Evolutionary conservation across 2,329 filamentous ascomycete genomes (phyloP), one percentile per base, ranked within the genome.

Genomic region (Alternaria panax): DNA sequence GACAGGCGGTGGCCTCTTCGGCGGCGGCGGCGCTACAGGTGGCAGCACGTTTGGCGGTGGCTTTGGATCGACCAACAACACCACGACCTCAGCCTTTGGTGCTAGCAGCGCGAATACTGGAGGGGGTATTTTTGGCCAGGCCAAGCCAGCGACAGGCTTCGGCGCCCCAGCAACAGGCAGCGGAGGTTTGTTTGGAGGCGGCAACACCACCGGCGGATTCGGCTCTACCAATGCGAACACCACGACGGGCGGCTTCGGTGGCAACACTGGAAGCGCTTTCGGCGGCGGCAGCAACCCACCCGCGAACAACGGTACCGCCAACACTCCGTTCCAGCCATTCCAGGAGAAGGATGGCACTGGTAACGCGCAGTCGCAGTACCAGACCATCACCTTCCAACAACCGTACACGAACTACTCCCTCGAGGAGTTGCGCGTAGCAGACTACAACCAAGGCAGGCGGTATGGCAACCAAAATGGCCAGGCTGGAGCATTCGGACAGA

Each of bases 371-470:
- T 80, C 90, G 72, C 84, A 89, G 4, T 96, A 90, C 77, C 92
- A 95, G 78, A 94, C 88, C 68, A 87, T 96, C 57, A 82, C 90
- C 22, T 93, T 94, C 76, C 89, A 91, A 80, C 88, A 89, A 24
- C 86, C 90, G 1, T 96, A 94, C 81, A 89, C 89, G 77, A 96
- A 95, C 76, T 98, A 90, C 83, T 97, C 94, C 9, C 87, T 92
- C n/a, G 95, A 90, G 64, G 82, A 84, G 66, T 60, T 84, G 67
- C 78, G 82, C 57, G 57, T 96, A 62, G 92, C 88, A 45, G 95
- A 99, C 78, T 99, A 99, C 76, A 87, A 89, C 59, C 91, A 93
- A 78, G 93, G 93, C 51, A 88, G 93, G 59, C 90, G 90, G 54
- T 92, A 87, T 75, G 95, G 93, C 32, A 96, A 94, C 78, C 85